phyloP scores from a whole-genome alignment of 2,329 filamentous ascomycete genomes.

The Aureobasidium sp. region DNA sequence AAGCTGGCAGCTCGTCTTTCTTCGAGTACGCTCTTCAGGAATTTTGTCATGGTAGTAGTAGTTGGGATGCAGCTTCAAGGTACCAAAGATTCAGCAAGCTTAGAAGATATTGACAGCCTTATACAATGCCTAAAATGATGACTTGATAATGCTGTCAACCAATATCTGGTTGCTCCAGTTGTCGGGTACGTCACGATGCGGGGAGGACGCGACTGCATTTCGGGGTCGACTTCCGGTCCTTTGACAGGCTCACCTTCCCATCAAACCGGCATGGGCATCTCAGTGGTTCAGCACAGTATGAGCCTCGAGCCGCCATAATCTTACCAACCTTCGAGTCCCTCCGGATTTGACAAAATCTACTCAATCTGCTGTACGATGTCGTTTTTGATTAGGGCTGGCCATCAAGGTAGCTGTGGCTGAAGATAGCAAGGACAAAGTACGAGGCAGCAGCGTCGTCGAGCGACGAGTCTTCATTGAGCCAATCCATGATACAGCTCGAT shows the following conservation, averaged over 20 bases:
- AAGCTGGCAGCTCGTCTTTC: slow-evolving; percentile 18
- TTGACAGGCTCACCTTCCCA: not conserved
- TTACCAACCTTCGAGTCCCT: no score
- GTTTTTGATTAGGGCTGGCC: no score
- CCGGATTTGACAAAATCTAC: no score
- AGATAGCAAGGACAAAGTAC: no score
- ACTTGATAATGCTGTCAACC: not conserved
- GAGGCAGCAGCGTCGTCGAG: no score
- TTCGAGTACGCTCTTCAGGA: slow-evolving; percentile 18
- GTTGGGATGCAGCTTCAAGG: not conserved
- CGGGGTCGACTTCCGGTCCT: not conserved
- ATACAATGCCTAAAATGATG: not conserved
- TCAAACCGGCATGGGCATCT: no score
- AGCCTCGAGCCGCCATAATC: no score
- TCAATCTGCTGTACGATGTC: no score
- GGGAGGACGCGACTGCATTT: not conserved
- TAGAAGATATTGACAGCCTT: not conserved
- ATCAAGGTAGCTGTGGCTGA: no score
- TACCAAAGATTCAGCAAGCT: not conserved
- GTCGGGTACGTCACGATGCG: not conserved
- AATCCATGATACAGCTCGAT: no score
- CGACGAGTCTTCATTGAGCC: no score
- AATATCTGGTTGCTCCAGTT: not conserved
- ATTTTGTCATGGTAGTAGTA: slow-evolving; percentile 1
- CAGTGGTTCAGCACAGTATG: no score